Evolutionary conservation across 208 protist genomes (phyloP), one percentile per base, ranked within the genome.

Genomic region (Trypanosoma platydactyli): DNA sequence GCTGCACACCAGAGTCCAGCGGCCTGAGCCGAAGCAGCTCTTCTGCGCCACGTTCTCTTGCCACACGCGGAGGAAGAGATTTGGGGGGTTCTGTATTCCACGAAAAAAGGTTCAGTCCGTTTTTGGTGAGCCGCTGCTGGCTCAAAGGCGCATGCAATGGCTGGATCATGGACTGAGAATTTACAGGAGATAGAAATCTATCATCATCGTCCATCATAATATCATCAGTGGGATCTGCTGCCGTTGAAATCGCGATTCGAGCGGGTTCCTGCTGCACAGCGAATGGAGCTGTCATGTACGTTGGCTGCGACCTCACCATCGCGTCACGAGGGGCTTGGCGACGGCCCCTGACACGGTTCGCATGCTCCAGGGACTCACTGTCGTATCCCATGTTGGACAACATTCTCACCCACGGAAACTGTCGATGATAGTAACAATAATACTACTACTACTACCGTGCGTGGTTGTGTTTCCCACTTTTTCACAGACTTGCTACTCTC

Each of bases 71-170:
- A 29, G 18, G 30, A 16, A 25, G 42, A 38, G 57, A 62, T 5
- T 24, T 64, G 33, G 69, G 55, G 27, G 35, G 56, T 33, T 71
- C 46, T 25, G 53, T 79, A 51, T 95, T 75, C 86, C 89, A 95
- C 15, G 78, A 75, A 54, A 95, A 93, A 33, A 92, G 63, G 71
- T 92, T 93, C 13, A 92, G 71, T 45, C 54, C 69, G 24, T 62
- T 64, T 40, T 49, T 60, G 11, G 49, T 9, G n/a, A 68, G 68
- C 4, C 65, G 73, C 5, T 56, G 48, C 33, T 63, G 9, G 15
- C n/a, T 13, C 35, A 68, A 57, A 22, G 5, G 59, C 46, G 29
- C 29, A 18, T 20, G 59, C 33, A 12, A 16, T 1, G 40, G 7
- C n/a, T 51, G 1, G 30, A 42, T 58, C n/a, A n/a, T n/a, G n/a